These are phyloP conservation scores for Raffaelea arxii DNA, from an alignment of 2,329 filamentous ascomycete genomes.

Conservation along the genomic window DNA sequence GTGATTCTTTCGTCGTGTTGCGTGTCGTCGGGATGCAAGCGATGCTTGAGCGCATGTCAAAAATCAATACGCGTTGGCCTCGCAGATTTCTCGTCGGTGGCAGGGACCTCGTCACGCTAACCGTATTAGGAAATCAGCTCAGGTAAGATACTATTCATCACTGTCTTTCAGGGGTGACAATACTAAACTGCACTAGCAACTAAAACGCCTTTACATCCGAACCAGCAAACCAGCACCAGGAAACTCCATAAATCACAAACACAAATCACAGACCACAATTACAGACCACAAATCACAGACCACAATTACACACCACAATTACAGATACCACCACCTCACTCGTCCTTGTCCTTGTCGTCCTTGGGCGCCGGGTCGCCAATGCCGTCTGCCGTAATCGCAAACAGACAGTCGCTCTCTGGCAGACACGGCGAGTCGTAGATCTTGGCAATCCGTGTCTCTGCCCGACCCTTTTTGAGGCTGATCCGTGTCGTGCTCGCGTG, in stretches of 20 bases:
- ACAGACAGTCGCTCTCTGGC: conserved; percentile 91
- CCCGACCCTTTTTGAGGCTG: conserved; percentile 90
- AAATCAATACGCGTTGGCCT: conserved; percentile 3
- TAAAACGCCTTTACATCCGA: too few species aligned
- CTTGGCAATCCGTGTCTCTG: conserved; percentile 94
- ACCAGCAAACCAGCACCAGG: too few species aligned
- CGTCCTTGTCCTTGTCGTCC: conserved; percentile 64
- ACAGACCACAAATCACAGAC: too few species aligned
- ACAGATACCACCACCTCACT: too few species aligned
- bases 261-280: too few species aligned
- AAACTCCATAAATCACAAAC: too few species aligned
- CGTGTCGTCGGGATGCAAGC: background rate
- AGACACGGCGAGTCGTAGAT: conserved; percentile 98
- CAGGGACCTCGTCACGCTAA: conserved; percentile 1
- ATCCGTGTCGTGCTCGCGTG: conserved; percentile 93
- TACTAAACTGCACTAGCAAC: too few species aligned
- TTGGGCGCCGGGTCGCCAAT: conserved; percentile 95
- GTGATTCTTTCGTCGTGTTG: background rate
- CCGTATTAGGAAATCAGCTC: conserved; percentile 7
- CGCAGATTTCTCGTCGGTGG: conserved; percentile 5
- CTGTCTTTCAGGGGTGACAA: too few species aligned
- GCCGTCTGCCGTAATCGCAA: conserved; percentile 94
- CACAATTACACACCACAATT: too few species aligned
- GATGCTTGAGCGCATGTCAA: background rate
- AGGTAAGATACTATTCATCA: too few species aligned